These are phyloP conservation scores for Isochrysis galbana DNA, from an alignment of 78 protist genomes.

Conservation along the genomic window DNA sequence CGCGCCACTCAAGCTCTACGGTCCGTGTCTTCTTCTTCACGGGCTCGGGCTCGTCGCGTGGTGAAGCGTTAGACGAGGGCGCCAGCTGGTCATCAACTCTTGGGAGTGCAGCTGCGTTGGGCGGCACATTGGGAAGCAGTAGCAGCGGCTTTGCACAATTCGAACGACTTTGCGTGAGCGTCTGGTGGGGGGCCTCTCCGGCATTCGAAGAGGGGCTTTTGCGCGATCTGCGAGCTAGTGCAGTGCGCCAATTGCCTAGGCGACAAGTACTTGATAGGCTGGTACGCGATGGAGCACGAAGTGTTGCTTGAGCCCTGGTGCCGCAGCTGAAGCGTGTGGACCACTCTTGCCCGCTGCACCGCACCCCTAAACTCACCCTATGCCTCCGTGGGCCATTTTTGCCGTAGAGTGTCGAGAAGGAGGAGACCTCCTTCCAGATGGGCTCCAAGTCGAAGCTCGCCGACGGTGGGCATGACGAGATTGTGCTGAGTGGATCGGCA, in stretches of 20 bases:
- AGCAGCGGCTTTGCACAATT: not conserved
- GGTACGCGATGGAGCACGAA: no score
- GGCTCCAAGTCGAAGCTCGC: not conserved
- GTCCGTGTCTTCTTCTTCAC: not conserved
- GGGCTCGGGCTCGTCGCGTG: not conserved
- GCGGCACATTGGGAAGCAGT: not conserved
- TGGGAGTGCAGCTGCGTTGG: not conserved
- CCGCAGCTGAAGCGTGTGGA: no score
- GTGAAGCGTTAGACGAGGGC: not conserved
- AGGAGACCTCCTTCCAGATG: not conserved
- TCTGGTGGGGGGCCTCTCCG: not conserved
- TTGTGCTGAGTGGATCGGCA: not conserved
- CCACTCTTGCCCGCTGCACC: no score
- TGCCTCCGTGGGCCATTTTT: no score
- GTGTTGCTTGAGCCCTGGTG: no score
- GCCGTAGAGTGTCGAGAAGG: not conserved
- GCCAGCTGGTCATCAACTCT: not conserved
- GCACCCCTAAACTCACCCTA: no score
- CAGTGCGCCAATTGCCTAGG: not conserved
- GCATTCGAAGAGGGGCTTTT: not conserved
- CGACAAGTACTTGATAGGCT: not conserved
- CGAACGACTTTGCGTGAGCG: not conserved
- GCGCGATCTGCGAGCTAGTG: not conserved
- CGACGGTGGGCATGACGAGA: not conserved
- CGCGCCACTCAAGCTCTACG: no score